Conservation (phyloP, 495 filamentous ascomycete genomes). For the Talaromyces nanjingensis region DNA sequence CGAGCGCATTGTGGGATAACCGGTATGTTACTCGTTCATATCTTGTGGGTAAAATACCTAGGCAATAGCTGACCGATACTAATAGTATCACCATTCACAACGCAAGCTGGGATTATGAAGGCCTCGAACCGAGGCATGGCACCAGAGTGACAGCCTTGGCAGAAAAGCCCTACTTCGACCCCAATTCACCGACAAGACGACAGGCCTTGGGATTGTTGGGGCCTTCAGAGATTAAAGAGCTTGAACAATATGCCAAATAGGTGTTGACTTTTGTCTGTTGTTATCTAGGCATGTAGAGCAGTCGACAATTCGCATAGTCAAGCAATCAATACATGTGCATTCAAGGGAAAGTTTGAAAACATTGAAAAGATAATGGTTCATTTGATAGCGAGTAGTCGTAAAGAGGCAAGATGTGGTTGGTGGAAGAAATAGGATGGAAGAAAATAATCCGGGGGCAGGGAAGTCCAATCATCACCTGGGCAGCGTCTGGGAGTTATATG, state of each 20-base stretch:
- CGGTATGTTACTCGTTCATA: slow-evolving; percentile 44
- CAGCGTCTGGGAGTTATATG: too few species aligned
- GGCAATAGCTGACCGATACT: not conserved
- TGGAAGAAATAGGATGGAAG: too few species aligned
- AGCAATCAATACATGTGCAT: too few species aligned
- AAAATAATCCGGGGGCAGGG: too few species aligned
- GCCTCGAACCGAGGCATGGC: slow-evolving; percentile 54
- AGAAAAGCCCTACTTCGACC: slow-evolving; percentile 59
- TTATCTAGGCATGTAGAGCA: not conserved
- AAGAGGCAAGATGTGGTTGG: not conserved
- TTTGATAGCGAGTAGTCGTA: not conserved
- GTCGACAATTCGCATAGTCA: too few species aligned
- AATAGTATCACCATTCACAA: slow-evolving; percentile 60
- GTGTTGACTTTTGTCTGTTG: not conserved
- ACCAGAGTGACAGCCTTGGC: slow-evolving; percentile 60
- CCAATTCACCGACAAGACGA: slow-evolving; percentile 48
- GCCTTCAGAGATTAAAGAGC: slow-evolving; percentile 21
- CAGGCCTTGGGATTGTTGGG: slow-evolving; percentile 49
- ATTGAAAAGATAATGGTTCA: too few species aligned
- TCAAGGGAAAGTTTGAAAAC: too few species aligned
- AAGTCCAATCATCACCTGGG: not conserved
- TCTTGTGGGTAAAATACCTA: too few species aligned
- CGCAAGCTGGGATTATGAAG: slow-evolving; percentile 62
- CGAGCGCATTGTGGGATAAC: slow-evolving; percentile 61
- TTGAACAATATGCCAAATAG: slow-evolving; percentile 4